Base-by-base conservation (phyloP, 345 rosid genomes). In the Triadica sebifera region DNA sequence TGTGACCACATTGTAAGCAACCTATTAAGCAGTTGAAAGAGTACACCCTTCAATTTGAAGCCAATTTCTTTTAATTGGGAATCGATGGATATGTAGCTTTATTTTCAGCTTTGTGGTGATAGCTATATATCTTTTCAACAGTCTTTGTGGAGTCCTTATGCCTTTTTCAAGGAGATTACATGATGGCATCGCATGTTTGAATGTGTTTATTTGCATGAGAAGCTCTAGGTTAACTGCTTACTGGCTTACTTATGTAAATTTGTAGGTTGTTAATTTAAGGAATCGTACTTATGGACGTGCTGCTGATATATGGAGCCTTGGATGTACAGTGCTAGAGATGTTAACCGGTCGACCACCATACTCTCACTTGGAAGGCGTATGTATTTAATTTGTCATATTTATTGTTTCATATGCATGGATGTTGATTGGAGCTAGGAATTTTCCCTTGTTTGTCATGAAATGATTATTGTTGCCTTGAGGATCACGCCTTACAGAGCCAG, bases 281-380 rank as follows among this genome's bases (percentile, higher is more conserved):
- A 72, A 65, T 12, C 80, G 46, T 45, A 72, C 76, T 20, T 77
- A 77, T 66, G 80, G 80, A 24, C 80, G 72, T 57, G 67, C 80
- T 20, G 80, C 80, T 47, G 80, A 77, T 57, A 77, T 77, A 45
- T 77, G 80, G 80, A 77, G 80, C 61, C 80, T 77, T 67, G 80
- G 80, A 66, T 77, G 80, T 67, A 71, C 80, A 3, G 80, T 77
- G 49, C 41, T 77, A 34, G 80, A 77, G 67, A 65, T 77, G 80
- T 66, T 77, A 49, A 77, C 80, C 17, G 43, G 75, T 55, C 67
- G 8, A 39, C 74, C 57, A 0, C 80, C 80, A 17, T 77, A 77
- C 45, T 77, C 80, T 25, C 67, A 71, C 58, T 65, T 77, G 63
- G 80, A 77, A 71, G 47, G 60, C 13, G 80, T 77, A 77, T 0